Base-by-base conservation (phyloP, 2,329 filamentous ascomycete species). In the Aureobasidium musti region DNA sequence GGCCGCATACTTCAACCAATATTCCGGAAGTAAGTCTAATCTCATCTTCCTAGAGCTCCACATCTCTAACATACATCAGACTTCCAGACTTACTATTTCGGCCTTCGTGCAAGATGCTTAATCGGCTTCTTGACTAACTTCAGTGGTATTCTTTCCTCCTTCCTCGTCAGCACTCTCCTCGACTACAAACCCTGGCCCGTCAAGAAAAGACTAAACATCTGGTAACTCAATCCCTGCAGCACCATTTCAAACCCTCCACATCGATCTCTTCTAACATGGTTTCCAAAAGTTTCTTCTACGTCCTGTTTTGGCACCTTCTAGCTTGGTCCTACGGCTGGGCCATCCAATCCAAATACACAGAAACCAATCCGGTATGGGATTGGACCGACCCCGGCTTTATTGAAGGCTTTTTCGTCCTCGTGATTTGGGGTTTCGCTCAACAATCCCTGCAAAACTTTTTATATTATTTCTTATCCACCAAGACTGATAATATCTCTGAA, bases 371-470 rank as follows among this genome's bases (percentile, higher is more conserved):
- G 0, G 73, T 77, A 1, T 72, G 82, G 19, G 81, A 83, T 69
- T 83, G 80, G 81, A 74, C 68, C 0, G 70, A 80, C 35, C 53
- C 61, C 10, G 82, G 81, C 0, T 83, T 82, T 21, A 73, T 76
- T 0, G 77, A 82, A 66, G 81, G 80, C 0, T 79, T 82, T 67
- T 83, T 83, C 59, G 82, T 83, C 2, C 68, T 83, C 1, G 72
- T 82, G 0, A 75, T 83, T 0, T 83, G 81, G 82, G 74, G 78
- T 72, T 84, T 85, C 69, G 76, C 82, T 2, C 77, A 82, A 2
- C 83, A 86, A 70, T 76, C 81, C 0, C 71, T 84, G 23, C 83
- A 86, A 71, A 86, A 84, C 64, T 85, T 82, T 82, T 75, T 86
- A 0, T 86, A 86, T 68, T 86, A 85, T 69, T 74, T 86, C 21